Percentiles rank a stretch among this genome's conserved stretches.
Conservation (phyloP, 352 stramenopile species). For the Globisporangium recalcitrans region DNA sequence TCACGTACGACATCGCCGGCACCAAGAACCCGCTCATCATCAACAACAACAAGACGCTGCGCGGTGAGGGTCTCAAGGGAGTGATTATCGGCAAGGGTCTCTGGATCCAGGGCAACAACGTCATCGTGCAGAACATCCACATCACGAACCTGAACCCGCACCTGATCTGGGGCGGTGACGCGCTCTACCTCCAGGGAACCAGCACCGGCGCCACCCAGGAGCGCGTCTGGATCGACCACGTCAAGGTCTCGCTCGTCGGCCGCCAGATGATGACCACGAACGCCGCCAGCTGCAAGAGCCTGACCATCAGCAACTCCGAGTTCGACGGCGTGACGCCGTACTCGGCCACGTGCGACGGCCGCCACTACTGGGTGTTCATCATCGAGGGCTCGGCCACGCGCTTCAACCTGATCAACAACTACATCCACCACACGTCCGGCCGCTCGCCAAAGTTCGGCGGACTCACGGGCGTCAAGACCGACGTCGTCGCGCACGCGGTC, state of each 20-base stretch:
- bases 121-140: conserved; percentile 39
- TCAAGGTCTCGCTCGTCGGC: conserved; percentile 24
- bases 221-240: conserved; percentile 38
- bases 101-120: conserved; percentile 27
- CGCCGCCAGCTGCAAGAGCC: conserved; percentile 21
- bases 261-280: conserved; percentile 33
- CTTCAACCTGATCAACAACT: conserved; percentile 33
- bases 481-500: conserved; percentile 19
- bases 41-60: conserved; percentile 32
- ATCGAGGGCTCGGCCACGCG: conserved; percentile 25
- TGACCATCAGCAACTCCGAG: conserved; percentile 35
- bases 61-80: conserved; percentile 24
- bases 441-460: conserved; percentile 28
- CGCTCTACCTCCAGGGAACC: conserved; percentile 15
- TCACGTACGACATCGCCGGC: conserved; percentile 39
- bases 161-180: conserved; percentile 19
- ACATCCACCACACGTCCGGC: conserved; percentile 31
- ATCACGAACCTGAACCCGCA: conserved; percentile 39
- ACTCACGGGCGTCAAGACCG: conserved; percentile 9
- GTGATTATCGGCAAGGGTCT: conserved; percentile 33
- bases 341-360: conserved; percentile 29
- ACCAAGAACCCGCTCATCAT: conserved; percentile 27
- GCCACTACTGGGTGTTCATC: conserved; percentile 36
- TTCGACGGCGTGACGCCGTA: conserved; percentile 29
- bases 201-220: conserved; percentile 17